Evolutionary conservation across 768 basidiomycete species (phyloP).

Genomic region (Pleurotus citrinopileatus): DNA sequence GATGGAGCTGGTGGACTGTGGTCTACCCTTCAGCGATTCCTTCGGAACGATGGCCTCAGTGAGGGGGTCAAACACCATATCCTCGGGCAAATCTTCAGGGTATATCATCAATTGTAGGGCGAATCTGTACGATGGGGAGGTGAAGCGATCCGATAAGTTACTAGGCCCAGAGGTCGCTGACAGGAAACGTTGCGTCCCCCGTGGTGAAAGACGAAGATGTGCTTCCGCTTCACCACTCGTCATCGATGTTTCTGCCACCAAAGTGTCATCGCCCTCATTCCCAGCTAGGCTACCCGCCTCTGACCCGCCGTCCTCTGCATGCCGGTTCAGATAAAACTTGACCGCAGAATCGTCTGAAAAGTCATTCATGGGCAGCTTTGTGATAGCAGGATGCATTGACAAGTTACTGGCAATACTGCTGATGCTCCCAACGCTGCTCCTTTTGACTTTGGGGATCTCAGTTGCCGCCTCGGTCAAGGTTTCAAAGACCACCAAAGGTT

Average conservation of each 20-base stretch:
- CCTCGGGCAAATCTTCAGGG: conserved; percentile 89
- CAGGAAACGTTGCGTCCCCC: conserved; percentile 37
- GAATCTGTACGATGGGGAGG: conserved; percentile 81
- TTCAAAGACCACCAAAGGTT: conserved; percentile 90
- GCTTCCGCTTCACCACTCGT: conserved; percentile 34
- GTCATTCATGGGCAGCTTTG: conserved; percentile 93
- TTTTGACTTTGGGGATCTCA: conserved; percentile 84
- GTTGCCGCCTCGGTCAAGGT: conserved; percentile 75
- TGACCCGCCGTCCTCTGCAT: conserved; percentile 22
- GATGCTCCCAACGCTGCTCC: conserved; percentile 92
- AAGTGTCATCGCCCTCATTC: conserved; percentile 40
- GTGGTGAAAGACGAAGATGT: conserved; percentile 30
- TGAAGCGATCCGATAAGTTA: conserved; percentile 70
- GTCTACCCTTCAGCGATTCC: conserved; percentile 59
- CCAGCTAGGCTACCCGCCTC: conserved; percentile 25
- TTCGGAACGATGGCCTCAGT: conserved; percentile 95
- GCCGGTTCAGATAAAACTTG: conserved; percentile 91
- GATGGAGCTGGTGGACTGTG: conserved; percentile 35
- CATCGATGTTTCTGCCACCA: conserved; percentile 35
- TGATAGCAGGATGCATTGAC: conserved; percentile 93
- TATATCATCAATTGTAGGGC: conserved; percentile 85
- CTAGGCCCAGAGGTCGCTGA: conserved; percentile 37
- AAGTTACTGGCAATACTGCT: conserved; percentile 91
- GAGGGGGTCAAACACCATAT: conserved; percentile 90
- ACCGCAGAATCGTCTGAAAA: conserved; percentile 96